Evolutionary conservation across 2,329 filamentous ascomycete species (phyloP), one percentile per base, ranked within the genome.

Genomic region (Magnaporthiopsis incrustans): DNA sequence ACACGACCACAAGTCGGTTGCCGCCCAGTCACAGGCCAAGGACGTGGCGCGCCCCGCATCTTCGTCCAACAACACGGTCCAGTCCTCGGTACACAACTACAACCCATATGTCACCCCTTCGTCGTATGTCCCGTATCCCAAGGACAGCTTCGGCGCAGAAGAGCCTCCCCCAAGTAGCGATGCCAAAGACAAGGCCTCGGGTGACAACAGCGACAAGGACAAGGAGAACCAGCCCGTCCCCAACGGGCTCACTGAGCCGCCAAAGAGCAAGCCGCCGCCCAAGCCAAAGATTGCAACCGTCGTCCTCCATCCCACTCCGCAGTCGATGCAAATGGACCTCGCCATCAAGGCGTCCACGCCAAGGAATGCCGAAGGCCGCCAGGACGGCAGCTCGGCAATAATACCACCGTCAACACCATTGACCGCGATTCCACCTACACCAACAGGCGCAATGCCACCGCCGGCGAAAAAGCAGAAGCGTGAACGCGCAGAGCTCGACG

Each of bases 81-180:
- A 89, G 14, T 94, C 91, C 67, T 97, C 93, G 0, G 89, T 99
- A 59, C 93, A 99, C 75, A 97, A 96, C 74, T 91, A 93, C 74
- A 97, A 92, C 71, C 87, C 88, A 66, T 95, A 92, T 71, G 82
- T 98, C 60, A 97, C 93, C 0, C 95, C 94, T 0, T 98, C 95
- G 0, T 86, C 93, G 0, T 92, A 89, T 73, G 90, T 86, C 0
- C 88, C 91, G 0, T 96, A 89, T 72, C 91, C 89, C 58, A 84
- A 82, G 67, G 81, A 82, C 70, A 78, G 72, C 61, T 71, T 70
- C 30, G 50, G 70, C 1, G 68, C 68, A 56, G 69, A 69, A 71
- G 2, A 67, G 62, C 33, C 67, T 7, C 65, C 68, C 2, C 59
- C 71, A 3, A 71, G 74, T 27, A 68, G 68, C 62, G 76, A 77